phyloP scores from a whole-genome alignment of 2,329 filamentous ascomycete species.

The Fusarium abutilonis region DNA sequence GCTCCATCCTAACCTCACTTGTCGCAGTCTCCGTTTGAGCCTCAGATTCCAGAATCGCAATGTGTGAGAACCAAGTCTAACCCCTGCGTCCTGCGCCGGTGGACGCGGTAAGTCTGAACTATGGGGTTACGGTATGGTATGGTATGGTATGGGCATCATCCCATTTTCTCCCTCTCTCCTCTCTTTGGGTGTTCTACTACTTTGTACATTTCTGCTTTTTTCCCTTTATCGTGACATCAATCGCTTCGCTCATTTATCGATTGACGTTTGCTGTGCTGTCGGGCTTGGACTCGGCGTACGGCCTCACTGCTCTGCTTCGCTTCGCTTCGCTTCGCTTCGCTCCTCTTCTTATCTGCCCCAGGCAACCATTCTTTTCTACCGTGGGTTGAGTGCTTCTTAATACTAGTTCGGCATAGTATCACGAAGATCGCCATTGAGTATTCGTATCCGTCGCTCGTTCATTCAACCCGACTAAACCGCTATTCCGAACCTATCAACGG shows the following conservation, averaged over 20 bases:
- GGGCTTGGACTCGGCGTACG: conserved; percentile 34
- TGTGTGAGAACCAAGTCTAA: conserved; percentile 20
- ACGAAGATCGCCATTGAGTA: background rate
- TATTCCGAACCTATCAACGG: conserved; percentile 25
- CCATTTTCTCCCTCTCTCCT: conserved; percentile 30
- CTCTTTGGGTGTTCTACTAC: conserved; percentile 24
- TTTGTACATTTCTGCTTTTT: conserved; percentile 24
- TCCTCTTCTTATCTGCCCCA: conserved; percentile 36
- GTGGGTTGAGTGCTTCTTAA: conserved; percentile 15
- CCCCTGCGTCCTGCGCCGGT: conserved; percentile 24
- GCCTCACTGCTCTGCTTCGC: conserved; percentile 2
- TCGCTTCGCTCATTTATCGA: conserved; percentile 33
- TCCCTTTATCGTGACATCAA: conserved; percentile 16
- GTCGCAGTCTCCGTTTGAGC: conserved; percentile 43
- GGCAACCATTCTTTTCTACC: conserved; percentile 34
- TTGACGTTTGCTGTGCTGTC: conserved; percentile 17
- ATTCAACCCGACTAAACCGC: background rate
- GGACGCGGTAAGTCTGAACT: conserved; percentile 8
- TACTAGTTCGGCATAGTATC: conserved; percentile 10
- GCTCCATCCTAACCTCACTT: conserved; percentile 33
- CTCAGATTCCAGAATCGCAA: conserved; percentile 37
- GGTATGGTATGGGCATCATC: conserved; percentile 22
- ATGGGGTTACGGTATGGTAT: conserved; percentile 3
- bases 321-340: background rate
- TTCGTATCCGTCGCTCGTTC: conserved; percentile 25